A percentile compares a stretch with the other conserved stretches of the same genome.
Evolutionary conservation across 1,139 yeast genomes (phyloP).

Genomic region (Debaryomyces nepalensis): DNA sequence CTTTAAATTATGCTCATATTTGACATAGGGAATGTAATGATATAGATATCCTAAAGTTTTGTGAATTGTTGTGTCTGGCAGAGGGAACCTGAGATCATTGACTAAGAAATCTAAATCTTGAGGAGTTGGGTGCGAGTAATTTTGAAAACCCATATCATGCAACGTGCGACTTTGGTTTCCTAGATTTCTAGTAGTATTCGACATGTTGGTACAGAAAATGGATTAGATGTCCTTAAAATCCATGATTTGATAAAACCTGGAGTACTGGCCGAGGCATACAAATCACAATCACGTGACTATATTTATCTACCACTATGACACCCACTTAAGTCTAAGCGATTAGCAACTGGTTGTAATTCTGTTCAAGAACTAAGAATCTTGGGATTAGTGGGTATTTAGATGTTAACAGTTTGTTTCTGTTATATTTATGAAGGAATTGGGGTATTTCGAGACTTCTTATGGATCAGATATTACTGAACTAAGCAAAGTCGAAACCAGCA

Average conservation of each 20-base stretch:
- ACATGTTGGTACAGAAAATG: too few species aligned
- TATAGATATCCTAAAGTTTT: conserved; percentile 56
- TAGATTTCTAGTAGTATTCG: conserved; percentile 23
- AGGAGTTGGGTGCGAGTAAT: conserved; percentile 24
- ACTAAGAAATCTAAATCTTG: conserved; percentile 56
- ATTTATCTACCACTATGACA: neutral
- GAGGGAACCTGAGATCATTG: conserved; percentile 48
- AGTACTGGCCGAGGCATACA: conserved; percentile 4
- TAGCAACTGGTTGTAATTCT: too few species aligned
- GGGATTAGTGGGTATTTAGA: too few species aligned
- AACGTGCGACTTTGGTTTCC: conserved; percentile 32
- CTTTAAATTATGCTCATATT: conserved; percentile 59
- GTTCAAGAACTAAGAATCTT: too few species aligned
- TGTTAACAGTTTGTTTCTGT: too few species aligned
- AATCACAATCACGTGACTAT: neutral
- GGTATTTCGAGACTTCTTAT: too few species aligned
- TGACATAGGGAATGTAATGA: conserved; percentile 65
- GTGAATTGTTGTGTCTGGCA: conserved; percentile 34
- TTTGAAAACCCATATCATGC: neutral
- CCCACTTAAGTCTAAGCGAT: too few species aligned
- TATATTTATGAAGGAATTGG: too few species aligned
- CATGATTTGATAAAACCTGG: neutral
- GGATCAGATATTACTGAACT: too few species aligned
- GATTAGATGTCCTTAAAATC: too few species aligned
- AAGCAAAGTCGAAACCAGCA: too few species aligned